Conservation (phyloP, 768 basidiomycete species). For the Lactifluus echinatus region DNA sequence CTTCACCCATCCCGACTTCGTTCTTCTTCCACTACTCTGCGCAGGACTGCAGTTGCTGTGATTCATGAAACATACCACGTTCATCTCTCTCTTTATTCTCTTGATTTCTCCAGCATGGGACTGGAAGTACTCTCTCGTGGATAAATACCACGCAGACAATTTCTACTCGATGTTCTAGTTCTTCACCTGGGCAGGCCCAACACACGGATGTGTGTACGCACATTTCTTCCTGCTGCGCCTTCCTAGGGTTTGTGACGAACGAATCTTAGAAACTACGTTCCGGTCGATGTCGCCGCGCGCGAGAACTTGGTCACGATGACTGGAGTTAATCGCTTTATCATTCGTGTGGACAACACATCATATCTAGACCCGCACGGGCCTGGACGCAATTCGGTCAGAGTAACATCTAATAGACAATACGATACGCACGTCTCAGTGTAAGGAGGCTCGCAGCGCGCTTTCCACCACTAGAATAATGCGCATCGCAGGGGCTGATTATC, state of each 20-base stretch:
- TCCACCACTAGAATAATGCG: not conserved
- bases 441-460: constrained; percentile 18
- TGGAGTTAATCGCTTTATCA: too few relatives aligned
- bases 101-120: too few relatives aligned
- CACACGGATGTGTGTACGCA: constrained; percentile 13
- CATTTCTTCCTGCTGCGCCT: not conserved
- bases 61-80: too few relatives aligned
- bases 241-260: not conserved
- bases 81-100: too few relatives aligned
- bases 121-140: constrained; percentile 3
- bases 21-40: not conserved
- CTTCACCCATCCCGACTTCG: not conserved
- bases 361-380: constrained; percentile 5
- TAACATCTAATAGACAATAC: constrained; percentile 11
- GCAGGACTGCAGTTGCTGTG: not conserved
- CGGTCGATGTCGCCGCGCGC: not conserved
- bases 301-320: not conserved
- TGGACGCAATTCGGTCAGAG: too few relatives aligned
- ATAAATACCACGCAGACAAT: constrained; percentile 11
- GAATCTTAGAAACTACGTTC: constrained; percentile 10
- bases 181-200: constrained; percentile 12
- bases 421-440: constrained; percentile 33
- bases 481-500: too few relatives aligned
- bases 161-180: constrained; percentile 15
- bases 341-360: constrained; percentile 7